These are phyloP conservation scores for Geosmithia putterillii DNA, from an alignment of 2,329 filamentous ascomycete genomes.

Conservation along the genomic window DNA sequence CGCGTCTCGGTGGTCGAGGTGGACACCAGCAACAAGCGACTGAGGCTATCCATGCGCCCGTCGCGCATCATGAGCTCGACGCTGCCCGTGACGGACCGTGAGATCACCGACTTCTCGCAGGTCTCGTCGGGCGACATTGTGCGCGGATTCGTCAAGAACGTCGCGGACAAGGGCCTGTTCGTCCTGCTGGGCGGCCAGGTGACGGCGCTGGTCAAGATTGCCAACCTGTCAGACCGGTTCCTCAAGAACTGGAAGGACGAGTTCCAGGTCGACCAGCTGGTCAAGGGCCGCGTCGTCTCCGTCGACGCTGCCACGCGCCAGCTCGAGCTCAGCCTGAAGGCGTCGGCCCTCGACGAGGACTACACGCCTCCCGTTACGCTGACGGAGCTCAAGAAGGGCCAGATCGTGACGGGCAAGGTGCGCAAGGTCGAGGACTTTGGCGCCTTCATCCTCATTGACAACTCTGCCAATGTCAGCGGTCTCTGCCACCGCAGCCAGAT, in stretches of 20 bases:
- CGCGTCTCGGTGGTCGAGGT: constrained; percentile 76
- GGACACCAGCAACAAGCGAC: constrained; percentile 72
- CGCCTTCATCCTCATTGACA: constrained; percentile 84
- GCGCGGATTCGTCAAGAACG: constrained; percentile 84
- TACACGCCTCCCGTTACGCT: constrained; percentile 65
- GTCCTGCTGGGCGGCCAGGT: constrained; percentile 71
- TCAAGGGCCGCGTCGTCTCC: constrained; percentile 71
- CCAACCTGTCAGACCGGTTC: constrained; percentile 80
- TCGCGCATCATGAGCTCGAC: constrained; percentile 85
- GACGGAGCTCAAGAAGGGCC: constrained; percentile 64
- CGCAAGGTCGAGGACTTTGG: constrained; percentile 92
- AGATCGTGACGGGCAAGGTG: constrained; percentile 79
- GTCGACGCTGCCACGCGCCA: constrained; percentile 58
- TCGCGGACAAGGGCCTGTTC: constrained; percentile 82
- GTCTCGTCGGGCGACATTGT: constrained; percentile 67
- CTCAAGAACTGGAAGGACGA: constrained; percentile 92
- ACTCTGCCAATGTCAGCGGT: constrained; percentile 79
- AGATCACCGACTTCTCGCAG: constrained; percentile 60
- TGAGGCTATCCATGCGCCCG: constrained; percentile 70
- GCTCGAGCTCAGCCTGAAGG: constrained; percentile 77
- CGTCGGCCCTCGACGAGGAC: constrained; percentile 68
- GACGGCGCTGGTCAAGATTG: constrained; percentile 71
- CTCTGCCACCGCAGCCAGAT: constrained; percentile 89
- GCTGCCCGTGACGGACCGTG: constrained; percentile 65
- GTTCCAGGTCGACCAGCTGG: constrained; percentile 80